phyloP scores from a whole-genome alignment of 106 monocot genomes.

The Dendrobium huoshanense region DNA sequence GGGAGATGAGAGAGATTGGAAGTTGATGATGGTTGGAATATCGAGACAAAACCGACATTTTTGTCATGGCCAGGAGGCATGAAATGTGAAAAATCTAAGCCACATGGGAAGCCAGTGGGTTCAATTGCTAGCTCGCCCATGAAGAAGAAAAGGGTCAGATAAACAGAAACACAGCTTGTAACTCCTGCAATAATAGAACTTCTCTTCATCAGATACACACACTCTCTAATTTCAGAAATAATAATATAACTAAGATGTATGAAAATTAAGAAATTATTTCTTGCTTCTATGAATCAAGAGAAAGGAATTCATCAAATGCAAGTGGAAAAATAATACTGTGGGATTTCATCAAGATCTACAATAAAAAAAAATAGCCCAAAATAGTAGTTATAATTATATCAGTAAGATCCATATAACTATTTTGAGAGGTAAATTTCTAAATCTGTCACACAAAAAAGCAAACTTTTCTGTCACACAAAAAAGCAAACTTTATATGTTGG shows the following conservation, averaged over 20 bases:
- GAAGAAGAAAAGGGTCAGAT: neutral
- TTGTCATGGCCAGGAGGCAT: conserved; percentile 5
- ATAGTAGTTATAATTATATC: too few relatives aligned
- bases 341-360: too few relatives aligned
- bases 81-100: conserved; percentile 11
- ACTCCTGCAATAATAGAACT: neutral
- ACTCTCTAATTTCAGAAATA: neutral
- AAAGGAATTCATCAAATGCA: too few relatives aligned
- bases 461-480: too few relatives aligned
- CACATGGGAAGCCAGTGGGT: conserved; percentile 3
- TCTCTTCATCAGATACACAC: neutral
- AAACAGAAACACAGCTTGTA: neutral
- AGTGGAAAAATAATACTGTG: too few relatives aligned
- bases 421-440: too few relatives aligned
- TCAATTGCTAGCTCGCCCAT: conserved; percentile 13
- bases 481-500: too few relatives aligned
- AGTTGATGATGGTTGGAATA: neutral
- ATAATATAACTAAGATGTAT: neutral
- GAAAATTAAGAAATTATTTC: neutral
- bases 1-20: neutral
- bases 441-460: too few relatives aligned
- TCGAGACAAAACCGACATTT: neutral
- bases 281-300: too few relatives aligned
- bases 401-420: too few relatives aligned
- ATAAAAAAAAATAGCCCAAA: too few relatives aligned